Conservation (phyloP, 2,329 filamentous ascomycete genomes). For the Verticillium albo-atrum region DNA sequence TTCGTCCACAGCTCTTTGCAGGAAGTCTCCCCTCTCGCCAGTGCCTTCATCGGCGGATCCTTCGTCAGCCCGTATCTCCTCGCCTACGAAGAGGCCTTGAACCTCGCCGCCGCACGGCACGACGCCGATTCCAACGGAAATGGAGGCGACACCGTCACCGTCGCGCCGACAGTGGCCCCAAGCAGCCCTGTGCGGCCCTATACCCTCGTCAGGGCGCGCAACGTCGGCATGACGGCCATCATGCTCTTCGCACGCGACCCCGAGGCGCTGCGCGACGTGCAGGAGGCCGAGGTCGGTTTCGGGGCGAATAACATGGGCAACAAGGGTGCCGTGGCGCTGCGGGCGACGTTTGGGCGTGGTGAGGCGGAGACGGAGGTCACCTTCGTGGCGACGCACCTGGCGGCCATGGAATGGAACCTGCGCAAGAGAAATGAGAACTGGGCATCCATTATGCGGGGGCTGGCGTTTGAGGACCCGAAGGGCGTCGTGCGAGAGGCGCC, state of each 20-base stretch:
- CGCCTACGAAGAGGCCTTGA: constrained; percentile 66
- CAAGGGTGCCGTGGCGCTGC: constrained; percentile 84
- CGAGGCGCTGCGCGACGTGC: constrained; percentile 57
- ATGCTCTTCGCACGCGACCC: constrained; percentile 74
- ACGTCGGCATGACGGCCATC: constrained; percentile 85
- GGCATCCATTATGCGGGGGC: constrained; percentile 72
- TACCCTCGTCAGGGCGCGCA: constrained; percentile 64
- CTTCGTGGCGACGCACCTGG: constrained; percentile 83
- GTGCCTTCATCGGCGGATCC: constrained; percentile 80
- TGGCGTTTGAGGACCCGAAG: constrained; percentile 66
- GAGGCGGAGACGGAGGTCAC: constrained; percentile 59
- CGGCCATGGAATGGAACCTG: constrained; percentile 78
- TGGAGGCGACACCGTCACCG: constrained; percentile 11
- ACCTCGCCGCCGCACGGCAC: constrained; percentile 54
- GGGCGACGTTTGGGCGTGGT: constrained; percentile 53
- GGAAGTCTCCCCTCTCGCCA: constrained; percentile 80
- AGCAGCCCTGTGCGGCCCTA: constrained; percentile 47
- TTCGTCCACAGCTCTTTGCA: constrained; percentile 64
- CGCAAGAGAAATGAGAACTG: constrained; percentile 80
- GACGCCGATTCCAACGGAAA: constrained; percentile 12
- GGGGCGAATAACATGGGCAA: constrained; percentile 88
- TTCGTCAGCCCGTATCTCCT: constrained; percentile 73
- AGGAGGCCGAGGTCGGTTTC: constrained; percentile 78
- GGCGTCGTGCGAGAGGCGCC: constrained; percentile 23
- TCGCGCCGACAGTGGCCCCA: constrained; percentile 9